These are phyloP conservation scores for Colletotrichum siamense DNA, from an alignment of 2,329 filamentous ascomycete genomes.

Conservation along the genomic window DNA sequence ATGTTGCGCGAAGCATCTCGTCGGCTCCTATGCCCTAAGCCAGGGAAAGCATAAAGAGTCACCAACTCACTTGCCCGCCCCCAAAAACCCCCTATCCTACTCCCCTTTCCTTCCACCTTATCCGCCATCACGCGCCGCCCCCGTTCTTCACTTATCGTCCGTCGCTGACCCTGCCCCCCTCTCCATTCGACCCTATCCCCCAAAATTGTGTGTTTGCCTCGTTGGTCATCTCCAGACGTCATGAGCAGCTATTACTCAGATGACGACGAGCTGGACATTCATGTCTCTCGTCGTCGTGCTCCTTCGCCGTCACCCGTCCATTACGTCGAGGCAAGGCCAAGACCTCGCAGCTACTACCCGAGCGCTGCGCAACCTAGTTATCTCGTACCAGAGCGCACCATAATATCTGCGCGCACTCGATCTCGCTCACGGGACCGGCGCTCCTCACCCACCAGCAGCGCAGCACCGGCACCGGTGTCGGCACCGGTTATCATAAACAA, in stretches of 20 bases:
- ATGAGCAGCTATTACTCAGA: constrained; percentile 50
- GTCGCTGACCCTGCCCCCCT: neutral
- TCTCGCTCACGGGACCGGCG: constrained; percentile 54
- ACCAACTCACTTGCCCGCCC: neutral
- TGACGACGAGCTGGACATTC: constrained; percentile 62
- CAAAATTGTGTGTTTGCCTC: neutral
- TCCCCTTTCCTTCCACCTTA: neutral
- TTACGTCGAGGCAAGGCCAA: constrained; percentile 48
- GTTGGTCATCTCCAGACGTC: neutral
- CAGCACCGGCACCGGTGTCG: constrained; percentile 29
- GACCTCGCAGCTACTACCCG: constrained; percentile 46
- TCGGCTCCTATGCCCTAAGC: constrained; percentile 4
- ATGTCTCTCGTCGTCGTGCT: constrained; percentile 42
- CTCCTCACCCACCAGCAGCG: constrained; percentile 41
- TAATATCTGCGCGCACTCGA: constrained; percentile 46
- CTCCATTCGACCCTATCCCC: neutral
- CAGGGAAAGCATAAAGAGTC: constrained; percentile 11
- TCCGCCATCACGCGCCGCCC: neutral
- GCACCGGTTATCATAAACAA: constrained; percentile 62
- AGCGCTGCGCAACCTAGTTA: constrained; percentile 40
- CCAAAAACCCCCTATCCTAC: neutral
- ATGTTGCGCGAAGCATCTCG: neutral
- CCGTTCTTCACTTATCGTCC: neutral
- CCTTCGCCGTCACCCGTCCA: constrained; percentile 47
- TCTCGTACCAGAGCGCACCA: constrained; percentile 52